These are phyloP conservation scores for Blastobotrys elegans DNA, from an alignment of 1,139 yeast genomes.

Conservation along the genomic window DNA sequence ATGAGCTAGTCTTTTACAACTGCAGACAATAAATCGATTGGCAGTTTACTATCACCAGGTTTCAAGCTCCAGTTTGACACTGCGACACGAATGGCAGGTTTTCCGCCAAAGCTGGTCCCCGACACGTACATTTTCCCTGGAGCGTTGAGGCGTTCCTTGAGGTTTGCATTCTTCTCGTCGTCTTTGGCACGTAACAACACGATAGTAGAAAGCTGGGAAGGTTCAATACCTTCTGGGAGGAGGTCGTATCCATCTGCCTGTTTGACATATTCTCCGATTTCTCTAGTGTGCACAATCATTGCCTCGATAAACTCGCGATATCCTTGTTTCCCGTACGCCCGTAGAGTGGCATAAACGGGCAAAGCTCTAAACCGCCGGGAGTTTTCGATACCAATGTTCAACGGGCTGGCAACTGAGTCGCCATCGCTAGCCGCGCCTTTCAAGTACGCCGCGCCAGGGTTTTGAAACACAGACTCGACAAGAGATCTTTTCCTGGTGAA, in stretches of 20 bases:
- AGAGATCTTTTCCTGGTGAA: conserved; percentile 18
- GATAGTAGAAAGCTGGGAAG: conserved; percentile 20
- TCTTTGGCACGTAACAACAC: conserved; percentile 22
- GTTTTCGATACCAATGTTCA: conserved; percentile 28
- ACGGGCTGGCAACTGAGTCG: conserved; percentile 18
- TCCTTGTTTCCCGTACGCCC: conserved; percentile 26
- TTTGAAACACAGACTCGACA: conserved; percentile 22
- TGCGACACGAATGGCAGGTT: conserved; percentile 26
- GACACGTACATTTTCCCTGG: conserved; percentile 21
- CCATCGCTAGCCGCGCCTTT: conserved; percentile 10
- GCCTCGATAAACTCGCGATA: conserved; percentile 22
- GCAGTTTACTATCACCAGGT: conserved; percentile 17
- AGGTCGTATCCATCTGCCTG: conserved; percentile 18
- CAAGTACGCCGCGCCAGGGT: conserved; percentile 28
- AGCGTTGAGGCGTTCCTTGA: conserved; percentile 20
- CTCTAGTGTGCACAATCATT: conserved; percentile 20
- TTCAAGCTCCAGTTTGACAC: conserved; percentile 26
- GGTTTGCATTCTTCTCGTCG: conserved; percentile 15
- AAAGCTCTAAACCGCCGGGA: conserved; percentile 28
- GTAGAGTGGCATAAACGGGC: conserved; percentile 25
- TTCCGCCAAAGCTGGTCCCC: conserved; percentile 23
- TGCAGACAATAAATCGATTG: conserved; percentile 13
- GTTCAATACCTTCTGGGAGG: conserved; percentile 16
- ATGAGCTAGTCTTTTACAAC: too few relatives aligned
- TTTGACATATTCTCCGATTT: conserved; percentile 21